Percentiles rank a stretch among this genome's conserved stretches.
Evolutionary conservation across 352 stramenopile genomes (phyloP).

Genomic region (Pythium brachiatum): DNA sequence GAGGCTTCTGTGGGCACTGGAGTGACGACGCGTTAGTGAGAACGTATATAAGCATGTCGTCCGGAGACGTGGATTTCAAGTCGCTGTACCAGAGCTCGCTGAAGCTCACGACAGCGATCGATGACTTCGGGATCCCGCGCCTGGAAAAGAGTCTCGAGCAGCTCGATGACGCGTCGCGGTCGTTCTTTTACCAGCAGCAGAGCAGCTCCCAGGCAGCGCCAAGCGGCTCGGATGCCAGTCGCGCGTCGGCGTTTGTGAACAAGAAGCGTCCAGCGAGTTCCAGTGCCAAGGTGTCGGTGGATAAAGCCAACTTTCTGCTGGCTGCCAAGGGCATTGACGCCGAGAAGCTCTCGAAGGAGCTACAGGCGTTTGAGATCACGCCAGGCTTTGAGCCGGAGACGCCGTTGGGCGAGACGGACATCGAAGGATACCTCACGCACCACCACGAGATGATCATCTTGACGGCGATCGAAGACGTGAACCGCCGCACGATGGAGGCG

Average conservation of each 20-base stretch:
- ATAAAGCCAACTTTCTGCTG: constrained; percentile 85
- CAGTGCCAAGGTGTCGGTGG: constrained; percentile 27
- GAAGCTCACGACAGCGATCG: constrained; percentile 76
- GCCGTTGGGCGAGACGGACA: constrained; percentile 79
- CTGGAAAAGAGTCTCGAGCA: constrained; percentile 82
- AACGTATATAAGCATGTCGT: constrained; percentile 19
- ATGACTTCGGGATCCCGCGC: constrained; percentile 69
- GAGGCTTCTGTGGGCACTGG: no score
- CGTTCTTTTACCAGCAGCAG: constrained; percentile 41
- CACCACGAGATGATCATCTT: constrained; percentile 92
- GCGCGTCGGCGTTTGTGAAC: not conserved
- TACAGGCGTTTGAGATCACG: constrained; percentile 76
- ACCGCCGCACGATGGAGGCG: constrained; percentile 69
- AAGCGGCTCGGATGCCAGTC: not conserved
- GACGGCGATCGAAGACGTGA: constrained; percentile 87
- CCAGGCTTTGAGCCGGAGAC: constrained; percentile 77
- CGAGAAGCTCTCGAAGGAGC: constrained; percentile 82
- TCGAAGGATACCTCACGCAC: constrained; percentile 86
- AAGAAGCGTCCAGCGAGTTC: constrained; percentile 53
- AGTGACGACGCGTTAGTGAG: not conserved
- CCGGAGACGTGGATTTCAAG: constrained; percentile 72
- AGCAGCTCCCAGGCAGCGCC: not conserved
- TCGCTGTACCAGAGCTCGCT: constrained; percentile 87
- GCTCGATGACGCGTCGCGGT: constrained; percentile 66
- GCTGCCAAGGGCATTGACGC: constrained; percentile 84